A percentile compares a stretch with the other conserved stretches of the same genome.
These are phyloP conservation scores for Filosporella fistucella DNA, from an alignment of 495 filamentous ascomycete genomes.

Conservation along the genomic window DNA sequence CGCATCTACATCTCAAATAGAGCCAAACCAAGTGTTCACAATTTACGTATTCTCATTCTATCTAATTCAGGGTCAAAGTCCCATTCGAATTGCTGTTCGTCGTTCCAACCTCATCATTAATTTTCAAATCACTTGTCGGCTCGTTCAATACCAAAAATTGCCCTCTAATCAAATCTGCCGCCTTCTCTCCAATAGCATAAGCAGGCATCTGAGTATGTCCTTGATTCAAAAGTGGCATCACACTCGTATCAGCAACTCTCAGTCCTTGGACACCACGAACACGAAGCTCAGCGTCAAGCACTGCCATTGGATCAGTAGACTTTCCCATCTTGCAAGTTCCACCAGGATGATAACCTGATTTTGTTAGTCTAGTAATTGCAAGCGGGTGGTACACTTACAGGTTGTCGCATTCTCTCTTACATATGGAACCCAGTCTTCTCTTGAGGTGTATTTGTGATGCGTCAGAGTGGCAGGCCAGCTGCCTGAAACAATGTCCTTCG, in stretches of 20 bases:
- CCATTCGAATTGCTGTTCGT: background rate
- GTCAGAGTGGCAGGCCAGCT: slow-evolving; percentile 43
- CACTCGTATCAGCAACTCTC: slow-evolving; percentile 25
- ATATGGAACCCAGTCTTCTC: slow-evolving; percentile 44
- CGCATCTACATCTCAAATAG: no score
- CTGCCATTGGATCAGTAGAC: slow-evolving; percentile 49
- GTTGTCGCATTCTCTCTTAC: slow-evolving; percentile 48
- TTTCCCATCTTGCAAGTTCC: slow-evolving; percentile 43
- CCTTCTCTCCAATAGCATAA: slow-evolving; percentile 60
- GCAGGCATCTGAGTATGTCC: slow-evolving; percentile 44
- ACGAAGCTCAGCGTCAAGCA: slow-evolving; percentile 51
- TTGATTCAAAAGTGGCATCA: slow-evolving; percentile 35
- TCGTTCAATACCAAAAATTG: background rate
- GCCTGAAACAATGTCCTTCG: slow-evolving; percentile 51
- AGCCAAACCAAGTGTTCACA: no score
- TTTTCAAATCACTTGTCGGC: background rate
- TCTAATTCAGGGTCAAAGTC: background rate
- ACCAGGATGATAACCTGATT: slow-evolving; percentile 19
- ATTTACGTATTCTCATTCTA: no score
- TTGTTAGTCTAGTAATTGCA: background rate
- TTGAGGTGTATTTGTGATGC: slow-evolving; percentile 40
- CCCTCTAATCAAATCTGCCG: slow-evolving; percentile 43
- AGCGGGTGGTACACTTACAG: slow-evolving; percentile 31
- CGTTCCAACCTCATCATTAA: background rate
- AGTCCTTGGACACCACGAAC: slow-evolving; percentile 48